Evolutionary conservation across 257 asterid genomes (phyloP), one percentile per base, ranked within the genome.

Genomic region (Henckelia pumila): DNA sequence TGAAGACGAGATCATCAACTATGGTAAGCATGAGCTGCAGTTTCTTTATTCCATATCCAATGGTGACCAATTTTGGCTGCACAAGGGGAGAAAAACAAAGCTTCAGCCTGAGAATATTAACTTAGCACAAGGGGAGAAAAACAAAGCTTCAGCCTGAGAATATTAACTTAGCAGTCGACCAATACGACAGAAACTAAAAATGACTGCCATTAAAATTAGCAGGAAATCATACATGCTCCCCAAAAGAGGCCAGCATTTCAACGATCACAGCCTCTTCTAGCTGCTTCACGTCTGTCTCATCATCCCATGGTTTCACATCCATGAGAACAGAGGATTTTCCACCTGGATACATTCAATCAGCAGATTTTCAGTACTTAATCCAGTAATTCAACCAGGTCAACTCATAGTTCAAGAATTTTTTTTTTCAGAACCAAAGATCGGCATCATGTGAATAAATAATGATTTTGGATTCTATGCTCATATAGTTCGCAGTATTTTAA

Each of bases 271-370:
- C 73, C 79, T 88, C 99, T 75, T 93, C 97, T 29, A 93, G 80
- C 74, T 83, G 81, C 88, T 88, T 93, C 96, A 90, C 86, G 86
- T 93, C 99, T 0, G 99, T 93, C 85, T 90, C 99, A 61, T 90
- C 99, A 74, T 90, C 97, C 99, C 99, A 90, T 3, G 99, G 99
- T 71, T 93, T 93, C 6, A 92, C 60, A 52, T 92, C 98, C 97
- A 92, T 22, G 60, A 93, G 98, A 62, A 93, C 90, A 6, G 98
- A 93, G 29, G 98, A 93, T 68, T 93, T 93, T 30, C 98, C 98
- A 79, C 98, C 97, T 92, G 75, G 30, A 71, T 44, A 52, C 14
- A 10, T 9, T 7, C 61, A 70, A 70, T n/a, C 20, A 67, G 37
- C 26, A 30, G 7, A n/a, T n/a, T n/a, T n/a, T n/a, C n/a, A n/a